These are phyloP conservation scores for Ceratocystis alfenasii DNA, from an alignment of 2,329 filamentous ascomycete species.

Conservation along the genomic window DNA sequence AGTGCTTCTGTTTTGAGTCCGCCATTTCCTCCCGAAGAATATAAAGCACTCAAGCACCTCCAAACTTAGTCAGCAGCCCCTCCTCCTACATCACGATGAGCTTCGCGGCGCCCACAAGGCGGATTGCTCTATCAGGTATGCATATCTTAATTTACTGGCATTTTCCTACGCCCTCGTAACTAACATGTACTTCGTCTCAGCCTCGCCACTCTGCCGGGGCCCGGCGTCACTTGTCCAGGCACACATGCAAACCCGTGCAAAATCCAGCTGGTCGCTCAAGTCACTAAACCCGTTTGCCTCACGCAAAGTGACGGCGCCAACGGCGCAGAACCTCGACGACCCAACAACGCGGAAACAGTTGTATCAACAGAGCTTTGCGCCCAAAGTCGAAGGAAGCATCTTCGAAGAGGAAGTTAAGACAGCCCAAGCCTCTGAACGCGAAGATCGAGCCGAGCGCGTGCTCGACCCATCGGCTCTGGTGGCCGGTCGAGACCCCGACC, in stretches of 20 bases:
- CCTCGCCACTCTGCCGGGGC: constrained; percentile 23
- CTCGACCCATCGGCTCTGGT: constrained; percentile 22
- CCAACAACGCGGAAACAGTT: constrained; percentile 35
- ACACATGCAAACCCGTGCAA: constrained; percentile 33
- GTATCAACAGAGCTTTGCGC: constrained; percentile 32
- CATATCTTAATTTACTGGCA: not conserved
- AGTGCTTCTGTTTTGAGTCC: not conserved
- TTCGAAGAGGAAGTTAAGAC: constrained; percentile 47
- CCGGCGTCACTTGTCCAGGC: constrained; percentile 26
- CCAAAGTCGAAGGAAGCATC: constrained; percentile 44
- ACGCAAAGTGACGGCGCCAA: constrained; percentile 24
- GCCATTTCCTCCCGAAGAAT: not conserved
- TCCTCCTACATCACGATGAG: constrained; percentile 22
- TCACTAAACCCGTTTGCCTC: constrained; percentile 29
- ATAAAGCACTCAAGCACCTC: not conserved
- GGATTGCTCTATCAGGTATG: constrained; percentile 24
- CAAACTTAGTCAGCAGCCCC: not conserved
- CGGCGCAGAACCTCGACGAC: constrained; percentile 33
- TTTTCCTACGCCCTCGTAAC: constrained; percentile 24
- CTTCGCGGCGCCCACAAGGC: constrained; percentile 24
- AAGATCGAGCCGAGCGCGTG: constrained; percentile 24
- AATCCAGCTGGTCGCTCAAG: constrained; percentile 33
- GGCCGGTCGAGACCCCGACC: constrained; percentile 57
- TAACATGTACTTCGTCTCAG: constrained; percentile 17
- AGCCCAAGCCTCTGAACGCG: constrained; percentile 30